Evolutionary conservation across 2,329 filamentous ascomycete species (phyloP).

Genomic region (Teratosphaeria epicoccoides): DNA sequence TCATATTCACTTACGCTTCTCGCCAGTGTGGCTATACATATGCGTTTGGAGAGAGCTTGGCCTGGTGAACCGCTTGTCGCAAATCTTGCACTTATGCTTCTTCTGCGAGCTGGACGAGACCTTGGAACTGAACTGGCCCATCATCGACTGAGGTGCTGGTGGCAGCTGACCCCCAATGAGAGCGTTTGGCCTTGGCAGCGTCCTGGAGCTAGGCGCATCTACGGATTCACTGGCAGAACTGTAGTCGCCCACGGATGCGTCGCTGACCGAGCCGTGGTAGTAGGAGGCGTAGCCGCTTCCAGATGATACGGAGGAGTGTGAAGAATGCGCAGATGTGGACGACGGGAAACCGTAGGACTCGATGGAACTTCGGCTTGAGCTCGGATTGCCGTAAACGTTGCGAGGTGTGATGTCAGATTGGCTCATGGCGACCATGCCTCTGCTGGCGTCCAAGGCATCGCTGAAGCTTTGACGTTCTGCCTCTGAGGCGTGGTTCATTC

Average conservation of each 20-base stretch:
- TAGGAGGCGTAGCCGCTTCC: slow-evolving; percentile 71
- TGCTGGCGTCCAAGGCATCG: slow-evolving; percentile 83
- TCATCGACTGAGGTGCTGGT: slow-evolving; percentile 90
- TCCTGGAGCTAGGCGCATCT: slow-evolving; percentile 67
- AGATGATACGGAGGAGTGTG: slow-evolving; percentile 81
- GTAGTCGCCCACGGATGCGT: slow-evolving; percentile 82
- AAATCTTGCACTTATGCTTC: slow-evolving; percentile 99
- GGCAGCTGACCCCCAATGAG: slow-evolving; percentile 54
- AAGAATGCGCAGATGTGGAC: slow-evolving; percentile 50
- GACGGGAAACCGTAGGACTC: slow-evolving; percentile 90
- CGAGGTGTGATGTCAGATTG: slow-evolving; percentile 72
- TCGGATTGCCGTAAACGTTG: slow-evolving; percentile 67
- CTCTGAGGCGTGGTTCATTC: slow-evolving; percentile 45
- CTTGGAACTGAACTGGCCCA: slow-evolving; percentile 97
- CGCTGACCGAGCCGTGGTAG: slow-evolving; percentile 70
- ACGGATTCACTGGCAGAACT: slow-evolving; percentile 81
- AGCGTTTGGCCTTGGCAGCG: slow-evolving; percentile 68
- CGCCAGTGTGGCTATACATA: slow-evolving; percentile 97
- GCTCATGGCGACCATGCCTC: slow-evolving; percentile 91
- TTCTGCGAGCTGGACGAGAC: slow-evolving; percentile 92
- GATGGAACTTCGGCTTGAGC: slow-evolving; percentile 56
- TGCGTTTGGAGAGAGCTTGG: slow-evolving; percentile 92
- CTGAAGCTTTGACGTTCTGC: slow-evolving; percentile 61
- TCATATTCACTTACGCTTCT: slow-evolving; percentile 67
- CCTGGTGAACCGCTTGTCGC: slow-evolving; percentile 92